Evolutionary conservation across 1,284 basidiomycete genomes (phyloP), one percentile per base, ranked within the genome.

Genomic region (Cryptococcus sp.): DNA sequence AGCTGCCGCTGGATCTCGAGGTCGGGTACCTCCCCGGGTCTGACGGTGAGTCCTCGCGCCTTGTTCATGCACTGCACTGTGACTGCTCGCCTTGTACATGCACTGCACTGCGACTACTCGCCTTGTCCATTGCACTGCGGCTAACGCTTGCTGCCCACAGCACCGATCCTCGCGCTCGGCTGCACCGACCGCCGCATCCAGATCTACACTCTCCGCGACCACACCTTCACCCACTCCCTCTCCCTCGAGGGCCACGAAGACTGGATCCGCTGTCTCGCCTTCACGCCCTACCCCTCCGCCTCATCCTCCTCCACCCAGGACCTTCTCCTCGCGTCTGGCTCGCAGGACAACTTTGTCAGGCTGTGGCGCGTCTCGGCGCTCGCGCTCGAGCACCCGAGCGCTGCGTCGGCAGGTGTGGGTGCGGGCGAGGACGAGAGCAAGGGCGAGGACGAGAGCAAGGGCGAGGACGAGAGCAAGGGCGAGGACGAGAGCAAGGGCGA

Each of bases 321-420:
- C 52, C 60, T 81, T 63, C 85, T 82, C 0, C 80, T 97, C 18
- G 91, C 94, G 1, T 93, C 91, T 15, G 94, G 91, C 1, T 91
- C 91, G 3, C 93, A 96, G 77, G 94, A 97, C 72, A 85, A 85
- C 16, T 93, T 89, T 39, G 88, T 96, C 53, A 85, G 93, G 37
- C 77, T 97, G 4, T 97, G 93, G 93, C 86, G 86, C 57, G 84
- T 80, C 47, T 65, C 74, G 2, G 28, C 28, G 4, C 5, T 33
- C 4, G 28, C 4, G 28, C 28, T 9, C 9, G 28, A 33, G 28
- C 28, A 4, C 28, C 44, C 64, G 5, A 47, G 91, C 45, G 81
- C 84, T 57, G 71, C 76, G 20, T 61, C 80, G 59, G 71, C 67
- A 54, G 72, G 72, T 57, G 18, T 38, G 49, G 47, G 52, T 39